phyloP scores from a whole-genome alignment of 1,284 basidiomycete genomes.

The Tilletia caries region DNA sequence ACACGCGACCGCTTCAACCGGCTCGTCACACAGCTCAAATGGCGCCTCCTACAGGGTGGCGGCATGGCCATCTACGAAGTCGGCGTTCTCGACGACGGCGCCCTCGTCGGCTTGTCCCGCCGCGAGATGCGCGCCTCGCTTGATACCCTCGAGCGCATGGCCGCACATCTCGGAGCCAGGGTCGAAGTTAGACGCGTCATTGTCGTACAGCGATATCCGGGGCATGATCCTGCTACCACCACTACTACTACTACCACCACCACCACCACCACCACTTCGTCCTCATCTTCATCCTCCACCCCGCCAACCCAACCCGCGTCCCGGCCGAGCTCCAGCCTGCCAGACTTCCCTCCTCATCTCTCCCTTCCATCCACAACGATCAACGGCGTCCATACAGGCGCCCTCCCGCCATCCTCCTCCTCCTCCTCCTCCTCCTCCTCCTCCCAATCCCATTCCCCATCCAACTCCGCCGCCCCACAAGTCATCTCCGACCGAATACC shows the following conservation, averaged over 20 bases:
- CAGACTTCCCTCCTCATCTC: neutral
- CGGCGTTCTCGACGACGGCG: conserved; percentile 51
- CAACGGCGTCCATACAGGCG: too few relatives aligned
- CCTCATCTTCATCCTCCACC: too few relatives aligned
- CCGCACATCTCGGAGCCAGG: conserved; percentile 34
- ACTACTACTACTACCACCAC: too few relatives aligned
- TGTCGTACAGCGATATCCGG: neutral
- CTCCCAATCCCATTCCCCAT: too few relatives aligned
- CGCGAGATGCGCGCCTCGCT: conserved; percentile 45
- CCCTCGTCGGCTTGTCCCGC: conserved; percentile 38
- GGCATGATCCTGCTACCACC: too few relatives aligned
- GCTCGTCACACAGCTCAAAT: conserved; percentile 51
- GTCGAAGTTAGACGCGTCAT: conserved; percentile 11
- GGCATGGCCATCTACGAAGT: conserved; percentile 50
- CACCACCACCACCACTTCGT: too few relatives aligned
- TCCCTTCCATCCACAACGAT: neutral
- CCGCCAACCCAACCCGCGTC: too few relatives aligned
- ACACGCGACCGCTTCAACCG: conserved; percentile 46
- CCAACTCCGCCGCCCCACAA: too few relatives aligned
- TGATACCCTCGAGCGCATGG: conserved; percentile 41
- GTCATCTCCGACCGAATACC: too few relatives aligned
- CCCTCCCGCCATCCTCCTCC: too few relatives aligned
- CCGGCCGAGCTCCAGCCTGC: neutral
- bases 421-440: too few relatives aligned
- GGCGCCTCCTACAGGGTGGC: conserved; percentile 50